Base-by-base conservation (phyloP, 179 eudicot genomes). In the Dionaea muscipula region DNA sequence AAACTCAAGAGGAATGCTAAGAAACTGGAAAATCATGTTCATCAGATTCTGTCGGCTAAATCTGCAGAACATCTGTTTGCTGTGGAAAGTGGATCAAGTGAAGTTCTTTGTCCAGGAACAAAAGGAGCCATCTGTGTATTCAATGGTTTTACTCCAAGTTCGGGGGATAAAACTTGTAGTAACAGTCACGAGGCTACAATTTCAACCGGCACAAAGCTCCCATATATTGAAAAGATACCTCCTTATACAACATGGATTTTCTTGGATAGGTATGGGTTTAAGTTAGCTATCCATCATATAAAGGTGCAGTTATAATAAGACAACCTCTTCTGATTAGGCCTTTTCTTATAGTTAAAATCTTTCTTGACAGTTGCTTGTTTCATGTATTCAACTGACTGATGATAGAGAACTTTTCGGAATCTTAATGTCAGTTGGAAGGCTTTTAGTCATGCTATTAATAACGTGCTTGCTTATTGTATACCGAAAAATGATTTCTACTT, bases 211-310 rank as follows among this genome's bases (percentile, higher is more conserved):
- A 70, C 71, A 47, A 81, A 59, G 72, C 83, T 91, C 57, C 83
- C 96, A 21, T 64, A 43, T 64, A 20, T 78, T 44, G 81, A 77
- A 59, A 88, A 65, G 60, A 78, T 88, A 59, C 94, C 98, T 26
- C 72, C 80, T 7, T 91, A 82, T 65, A 87, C 81, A 26, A 77
- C 93, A 26, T 91, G 98, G 98, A 71, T 88, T 47, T 82, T 77
- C 60, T 68, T 91, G 57, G 78, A 66, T 51, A 79, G 78, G 98
- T 89, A 68, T 49, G 78, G 48, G 35, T 20, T 48, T 28, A n/a
- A n/a, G n/a, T 53, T 9, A 61, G 31, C 37, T 52, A 17, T 59
- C 19, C 22, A 13, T 49, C 20, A 48, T 18, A 14, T 7, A 40
- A 35, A 59, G 31, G 31, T 26, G 11, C 28, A 25, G 6, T 31